These are phyloP conservation scores for Blumeriella jaapii DNA, from an alignment of 2,329 filamentous ascomycete genomes.

Conservation along the genomic window DNA sequence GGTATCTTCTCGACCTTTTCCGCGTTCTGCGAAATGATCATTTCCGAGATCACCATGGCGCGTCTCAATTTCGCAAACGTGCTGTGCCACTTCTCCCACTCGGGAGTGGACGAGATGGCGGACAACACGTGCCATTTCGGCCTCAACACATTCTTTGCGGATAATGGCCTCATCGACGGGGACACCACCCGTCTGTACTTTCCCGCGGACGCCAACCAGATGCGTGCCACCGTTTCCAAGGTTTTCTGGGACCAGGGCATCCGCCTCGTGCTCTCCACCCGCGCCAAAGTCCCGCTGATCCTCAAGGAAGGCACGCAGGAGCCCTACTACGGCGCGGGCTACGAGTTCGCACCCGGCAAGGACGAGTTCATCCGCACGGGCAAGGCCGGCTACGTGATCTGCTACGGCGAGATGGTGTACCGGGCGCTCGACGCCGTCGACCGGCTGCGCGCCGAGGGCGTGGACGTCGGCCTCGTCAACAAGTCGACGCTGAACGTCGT, in stretches of 20 bases:
- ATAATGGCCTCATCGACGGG: constrained; percentile 30
- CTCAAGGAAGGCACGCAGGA: constrained; percentile 29
- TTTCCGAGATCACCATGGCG: constrained; percentile 32
- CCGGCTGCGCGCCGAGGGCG: constrained; percentile 27
- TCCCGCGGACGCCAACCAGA: constrained; percentile 31
- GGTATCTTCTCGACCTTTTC: constrained; percentile 32
- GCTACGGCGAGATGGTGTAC: constrained; percentile 32
- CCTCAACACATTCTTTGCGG: constrained; percentile 31
- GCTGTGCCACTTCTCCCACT: constrained; percentile 31
- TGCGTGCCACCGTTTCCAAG: constrained; percentile 29
- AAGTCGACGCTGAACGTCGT: constrained; percentile 31
- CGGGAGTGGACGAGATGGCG: constrained; percentile 31
- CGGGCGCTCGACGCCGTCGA: constrained; percentile 31
- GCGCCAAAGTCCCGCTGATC: constrained; percentile 30
- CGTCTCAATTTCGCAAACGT: constrained; percentile 30
- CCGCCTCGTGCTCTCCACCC: constrained; percentile 30
- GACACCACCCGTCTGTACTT: constrained; percentile 29
- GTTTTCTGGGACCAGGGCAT: constrained; percentile 30
- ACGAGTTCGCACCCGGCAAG: constrained; percentile 29
- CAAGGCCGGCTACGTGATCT: constrained; percentile 29
- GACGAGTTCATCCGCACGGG: constrained; percentile 30
- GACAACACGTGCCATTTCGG: constrained; percentile 33
- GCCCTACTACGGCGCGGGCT: constrained; percentile 28
- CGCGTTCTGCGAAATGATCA: constrained; percentile 31
- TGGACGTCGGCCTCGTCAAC: constrained; percentile 30